Percentiles rank a stretch among this genome's conserved stretches.
Conservation (phyloP, 2,329 filamentous ascomycete species). For the Fusarium sororula region DNA sequence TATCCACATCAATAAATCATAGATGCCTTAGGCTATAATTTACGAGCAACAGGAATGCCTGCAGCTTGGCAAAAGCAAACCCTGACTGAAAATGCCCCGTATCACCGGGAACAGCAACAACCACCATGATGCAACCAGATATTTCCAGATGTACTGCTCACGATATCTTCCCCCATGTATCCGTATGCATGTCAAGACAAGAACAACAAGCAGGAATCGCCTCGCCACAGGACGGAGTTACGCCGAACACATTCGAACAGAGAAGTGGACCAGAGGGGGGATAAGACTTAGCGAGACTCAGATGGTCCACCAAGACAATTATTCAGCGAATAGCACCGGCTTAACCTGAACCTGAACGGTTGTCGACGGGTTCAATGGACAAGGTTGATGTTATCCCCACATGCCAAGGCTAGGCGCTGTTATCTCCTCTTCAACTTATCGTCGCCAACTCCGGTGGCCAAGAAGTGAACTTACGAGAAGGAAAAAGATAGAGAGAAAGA, state of each 20-base stretch:
- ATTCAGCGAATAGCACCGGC: constrained; percentile 7
- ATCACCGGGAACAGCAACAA: constrained; percentile 15
- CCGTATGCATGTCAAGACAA: not conserved
- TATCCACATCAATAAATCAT: not conserved
- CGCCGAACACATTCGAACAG: constrained; percentile 12
- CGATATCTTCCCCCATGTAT: constrained; percentile 21
- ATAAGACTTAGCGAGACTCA: constrained; percentile 3
- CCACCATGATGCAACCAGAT: constrained; percentile 23
- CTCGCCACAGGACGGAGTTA: constrained; percentile 28
- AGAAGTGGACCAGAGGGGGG: not conserved
- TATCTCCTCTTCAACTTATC: not conserved
- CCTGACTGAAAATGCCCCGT: not conserved
- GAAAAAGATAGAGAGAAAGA: not conserved
- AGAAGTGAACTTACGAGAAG: not conserved
- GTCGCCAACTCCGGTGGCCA: constrained; percentile 17
- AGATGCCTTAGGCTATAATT: not conserved
- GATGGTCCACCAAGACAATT: not conserved
- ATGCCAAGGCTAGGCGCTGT: not conserved
- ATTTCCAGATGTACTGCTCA: constrained; percentile 15
- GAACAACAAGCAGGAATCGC: not conserved
- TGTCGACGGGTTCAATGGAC: constrained; percentile 7
- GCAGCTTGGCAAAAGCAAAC: not conserved
- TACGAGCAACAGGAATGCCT: not conserved
- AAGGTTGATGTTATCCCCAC: constrained; percentile 18
- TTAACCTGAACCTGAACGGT: not conserved